phyloP scores from a whole-genome alignment of 1,139 yeast genomes.

The Blastobotrys malaysiensis region DNA sequence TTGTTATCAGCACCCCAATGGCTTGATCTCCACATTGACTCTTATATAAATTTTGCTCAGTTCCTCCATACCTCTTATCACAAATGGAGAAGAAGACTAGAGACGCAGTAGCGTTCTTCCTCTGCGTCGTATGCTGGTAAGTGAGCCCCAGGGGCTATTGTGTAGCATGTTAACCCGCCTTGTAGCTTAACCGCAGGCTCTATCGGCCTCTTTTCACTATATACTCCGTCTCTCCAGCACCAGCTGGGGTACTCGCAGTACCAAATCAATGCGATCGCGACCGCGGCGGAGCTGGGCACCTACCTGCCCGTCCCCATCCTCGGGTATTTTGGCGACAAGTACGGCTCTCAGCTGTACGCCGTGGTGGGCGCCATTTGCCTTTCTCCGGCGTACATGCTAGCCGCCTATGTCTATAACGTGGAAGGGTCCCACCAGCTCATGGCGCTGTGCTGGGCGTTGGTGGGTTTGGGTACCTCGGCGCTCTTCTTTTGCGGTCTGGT shows the following conservation, averaged over 20 bases:
- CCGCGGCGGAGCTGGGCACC: constrained; percentile 73
- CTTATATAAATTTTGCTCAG: neutral
- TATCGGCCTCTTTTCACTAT: constrained; percentile 71
- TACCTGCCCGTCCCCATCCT: constrained; percentile 77
- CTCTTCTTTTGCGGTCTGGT: constrained; percentile 71
- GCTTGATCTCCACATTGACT: neutral
- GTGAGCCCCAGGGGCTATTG: constrained; percentile 1
- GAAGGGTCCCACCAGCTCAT: constrained; percentile 14
- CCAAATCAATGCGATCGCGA: constrained; percentile 72
- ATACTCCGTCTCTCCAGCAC: constrained; percentile 62
- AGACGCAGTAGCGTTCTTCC: constrained; percentile 15
- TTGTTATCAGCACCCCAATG: neutral
- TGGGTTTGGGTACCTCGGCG: constrained; percentile 80
- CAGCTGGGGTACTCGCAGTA: constrained; percentile 57
- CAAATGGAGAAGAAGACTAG: neutral
- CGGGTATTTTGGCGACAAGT: constrained; percentile 78
- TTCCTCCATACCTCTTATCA: neutral
- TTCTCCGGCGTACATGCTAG: constrained; percentile 65
- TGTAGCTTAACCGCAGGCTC: constrained; percentile 83
- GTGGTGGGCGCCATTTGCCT: constrained; percentile 57
- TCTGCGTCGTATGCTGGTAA: constrained; percentile 20
- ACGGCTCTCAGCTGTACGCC: constrained; percentile 75
- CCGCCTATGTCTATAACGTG: constrained; percentile 31
- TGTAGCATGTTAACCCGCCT: constrained; percentile 14
- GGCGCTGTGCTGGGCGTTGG: constrained; percentile 42